phyloP scores from a whole-genome alignment of 2,329 filamentous ascomycete species.

The Apiospora rasikravindrae region DNA sequence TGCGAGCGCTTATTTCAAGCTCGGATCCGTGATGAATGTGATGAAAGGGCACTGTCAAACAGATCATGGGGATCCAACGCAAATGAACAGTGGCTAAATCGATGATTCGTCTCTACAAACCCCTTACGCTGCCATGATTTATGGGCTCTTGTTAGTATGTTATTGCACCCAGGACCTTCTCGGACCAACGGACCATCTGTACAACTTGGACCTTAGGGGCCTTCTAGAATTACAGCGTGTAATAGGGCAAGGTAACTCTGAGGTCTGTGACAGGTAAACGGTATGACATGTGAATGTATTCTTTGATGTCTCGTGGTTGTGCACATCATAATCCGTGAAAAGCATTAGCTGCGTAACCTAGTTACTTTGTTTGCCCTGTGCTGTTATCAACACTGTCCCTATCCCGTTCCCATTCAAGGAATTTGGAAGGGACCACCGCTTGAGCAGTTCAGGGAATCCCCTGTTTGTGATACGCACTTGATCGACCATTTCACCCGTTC shows the following conservation, averaged over 20 bases:
- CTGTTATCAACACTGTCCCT: not conserved
- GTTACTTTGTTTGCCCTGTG: not conserved
- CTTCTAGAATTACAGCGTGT: not conserved
- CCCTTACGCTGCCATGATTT: not conserved
- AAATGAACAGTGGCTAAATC: not conserved
- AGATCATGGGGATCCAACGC: not conserved
- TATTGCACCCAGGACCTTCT: not conserved
- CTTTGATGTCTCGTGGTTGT: no score
- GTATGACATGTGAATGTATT: no score
- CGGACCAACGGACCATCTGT: not conserved
- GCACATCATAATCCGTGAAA: no score
- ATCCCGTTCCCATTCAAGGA: not conserved
- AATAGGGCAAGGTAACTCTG: not conserved
- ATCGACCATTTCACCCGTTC: no score
- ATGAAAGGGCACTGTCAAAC: not conserved
- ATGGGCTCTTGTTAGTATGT: no score
- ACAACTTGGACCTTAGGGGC: not conserved
- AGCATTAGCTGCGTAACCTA: no score
- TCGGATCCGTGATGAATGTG: not conserved
- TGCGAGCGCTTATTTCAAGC: not conserved
- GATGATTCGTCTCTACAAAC: not conserved
- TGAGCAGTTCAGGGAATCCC: not conserved
- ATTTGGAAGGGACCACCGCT: not conserved
- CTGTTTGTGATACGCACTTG: not conserved
- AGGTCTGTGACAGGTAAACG: not conserved